These are phyloP conservation scores for Tetracentron sinense DNA, from an alignment of 164 flowering plant species.

Conservation along the genomic window DNA sequence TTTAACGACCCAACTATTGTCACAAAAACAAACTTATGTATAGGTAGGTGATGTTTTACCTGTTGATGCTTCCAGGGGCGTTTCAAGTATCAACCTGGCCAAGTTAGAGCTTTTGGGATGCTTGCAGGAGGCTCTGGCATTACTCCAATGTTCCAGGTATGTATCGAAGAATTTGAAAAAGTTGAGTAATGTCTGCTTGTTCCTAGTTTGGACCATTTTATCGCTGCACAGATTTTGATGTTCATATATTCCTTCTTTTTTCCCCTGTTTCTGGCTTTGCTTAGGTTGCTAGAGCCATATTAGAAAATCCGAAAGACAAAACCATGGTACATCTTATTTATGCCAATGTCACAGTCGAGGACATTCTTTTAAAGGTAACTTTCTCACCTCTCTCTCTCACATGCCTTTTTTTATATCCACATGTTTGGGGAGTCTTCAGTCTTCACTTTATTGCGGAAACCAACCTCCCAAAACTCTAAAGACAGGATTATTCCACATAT, in stretches of 20 bases:
- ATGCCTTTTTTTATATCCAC: neutral
- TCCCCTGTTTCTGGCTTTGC: conserved; percentile 6
- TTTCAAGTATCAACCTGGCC: conserved; percentile 82
- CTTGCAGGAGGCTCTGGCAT: conserved; percentile 99
- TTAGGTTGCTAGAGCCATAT: conserved; percentile 88
- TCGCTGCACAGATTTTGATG: neutral
- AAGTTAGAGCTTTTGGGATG: conserved; percentile 96
- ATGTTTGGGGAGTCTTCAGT: neutral
- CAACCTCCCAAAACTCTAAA: neutral
- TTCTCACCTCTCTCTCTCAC: neutral
- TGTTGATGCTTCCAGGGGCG: conserved; percentile 59
- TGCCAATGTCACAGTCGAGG: conserved; percentile 90
- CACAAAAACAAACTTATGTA: neutral
- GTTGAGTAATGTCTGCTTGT: neutral
- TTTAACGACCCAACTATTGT: neutral
- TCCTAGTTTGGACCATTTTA: neutral
- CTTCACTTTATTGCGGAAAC: too few species aligned
- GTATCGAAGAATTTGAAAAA: too few species aligned
- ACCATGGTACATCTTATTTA: conserved; percentile 87
- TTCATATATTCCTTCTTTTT: conserved; percentile 4
- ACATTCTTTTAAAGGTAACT: conserved; percentile 85
- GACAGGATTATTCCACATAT: neutral
- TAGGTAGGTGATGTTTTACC: conserved; percentile 1
- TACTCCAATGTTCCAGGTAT: conserved; percentile 97
- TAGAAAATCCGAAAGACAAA: conserved; percentile 80